phyloP scores from a whole-genome alignment of 192 early-diverging fungal genomes.

The Coemansia sp. region DNA sequence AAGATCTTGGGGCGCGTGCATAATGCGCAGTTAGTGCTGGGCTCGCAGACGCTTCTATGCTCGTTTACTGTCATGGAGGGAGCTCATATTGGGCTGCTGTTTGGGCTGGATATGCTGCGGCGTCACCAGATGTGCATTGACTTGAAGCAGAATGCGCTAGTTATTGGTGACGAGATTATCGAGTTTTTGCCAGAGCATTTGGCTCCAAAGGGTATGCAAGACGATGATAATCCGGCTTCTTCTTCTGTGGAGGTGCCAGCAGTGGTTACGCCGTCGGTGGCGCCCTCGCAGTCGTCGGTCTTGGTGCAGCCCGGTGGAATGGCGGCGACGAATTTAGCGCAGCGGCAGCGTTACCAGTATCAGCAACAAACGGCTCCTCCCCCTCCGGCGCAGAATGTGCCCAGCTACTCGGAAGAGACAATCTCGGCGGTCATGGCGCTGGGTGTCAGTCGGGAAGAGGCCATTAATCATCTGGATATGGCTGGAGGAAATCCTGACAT shows the following conservation, averaged over 20 bases:
- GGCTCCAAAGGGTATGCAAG: conserved; percentile 67
- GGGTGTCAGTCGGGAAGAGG: conserved; percentile 79
- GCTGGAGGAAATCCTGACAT: conserved; percentile 85
- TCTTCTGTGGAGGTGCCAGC: conserved; percentile 17
- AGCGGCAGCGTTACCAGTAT: conserved; percentile 31
- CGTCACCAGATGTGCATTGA: conserved; percentile 93
- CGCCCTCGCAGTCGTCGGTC: conserved; percentile 10
- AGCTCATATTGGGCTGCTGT: conserved; percentile 85
- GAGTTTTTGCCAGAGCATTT: conserved; percentile 93
- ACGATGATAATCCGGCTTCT: conserved; percentile 25
- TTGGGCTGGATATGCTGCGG: conserved; percentile 97
- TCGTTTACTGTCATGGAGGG: conserved; percentile 96
- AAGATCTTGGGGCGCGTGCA: conserved; percentile 97
- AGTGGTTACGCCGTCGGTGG: conserved; percentile 5
- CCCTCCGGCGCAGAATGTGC: conserved; percentile 17
- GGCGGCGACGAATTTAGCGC: neutral
- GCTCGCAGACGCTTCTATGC: conserved; percentile 77
- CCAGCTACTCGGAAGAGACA: conserved; percentile 60
- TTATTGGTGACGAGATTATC: conserved; percentile 79
- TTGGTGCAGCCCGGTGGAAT: neutral
- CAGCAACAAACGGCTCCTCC: conserved; percentile 10
- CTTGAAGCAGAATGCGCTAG: conserved; percentile 76
- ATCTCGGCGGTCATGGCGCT: conserved; percentile 77
- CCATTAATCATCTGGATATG: conserved; percentile 76
- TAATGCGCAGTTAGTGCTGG: conserved; percentile 82